These are phyloP conservation scores for Hypoxylon lienhwacheense DNA, from an alignment of 495 filamentous ascomycete genomes.

Conservation along the genomic window DNA sequence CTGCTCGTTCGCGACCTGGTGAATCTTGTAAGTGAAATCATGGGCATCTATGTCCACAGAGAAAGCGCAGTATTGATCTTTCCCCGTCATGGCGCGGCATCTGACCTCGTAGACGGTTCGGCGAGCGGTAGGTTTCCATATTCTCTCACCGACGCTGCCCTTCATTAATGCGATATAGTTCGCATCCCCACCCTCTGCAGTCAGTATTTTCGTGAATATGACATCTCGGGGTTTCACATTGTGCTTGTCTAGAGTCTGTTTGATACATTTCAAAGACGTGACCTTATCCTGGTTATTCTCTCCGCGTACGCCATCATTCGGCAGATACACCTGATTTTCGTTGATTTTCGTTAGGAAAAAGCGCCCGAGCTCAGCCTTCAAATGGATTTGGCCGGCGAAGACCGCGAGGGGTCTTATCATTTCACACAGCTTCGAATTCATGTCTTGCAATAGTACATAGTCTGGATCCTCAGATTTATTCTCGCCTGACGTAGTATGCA, in stretches of 20 bases:
- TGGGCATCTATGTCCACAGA: constrained; percentile 54
- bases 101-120: constrained; percentile 56
- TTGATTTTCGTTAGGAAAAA: constrained; percentile 37
- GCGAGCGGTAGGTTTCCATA: constrained; percentile 24
- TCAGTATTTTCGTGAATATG: constrained; percentile 49
- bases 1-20: constrained; percentile 10
- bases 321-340: constrained; percentile 26
- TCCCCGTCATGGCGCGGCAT: constrained; percentile 37
- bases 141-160: constrained; percentile 15
- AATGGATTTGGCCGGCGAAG: constrained; percentile 40
- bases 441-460: background rate
- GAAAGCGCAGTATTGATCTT: constrained; percentile 37
- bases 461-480: background rate
- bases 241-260: constrained; percentile 24
- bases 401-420: constrained; percentile 33
- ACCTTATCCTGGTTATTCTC: constrained; percentile 15
- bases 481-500: background rate
- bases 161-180: constrained; percentile 39
- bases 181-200: constrained; percentile 40
- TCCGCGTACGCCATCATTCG: too few relatives aligned
- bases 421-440: constrained; percentile 16
- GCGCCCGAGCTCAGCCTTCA: constrained; percentile 50
- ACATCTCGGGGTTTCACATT: constrained; percentile 17
- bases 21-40: constrained; percentile 34
- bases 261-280: constrained; percentile 28